phyloP scores from a whole-genome alignment of 1,284 basidiomycete genomes.

The Omphalotus olearius region DNA sequence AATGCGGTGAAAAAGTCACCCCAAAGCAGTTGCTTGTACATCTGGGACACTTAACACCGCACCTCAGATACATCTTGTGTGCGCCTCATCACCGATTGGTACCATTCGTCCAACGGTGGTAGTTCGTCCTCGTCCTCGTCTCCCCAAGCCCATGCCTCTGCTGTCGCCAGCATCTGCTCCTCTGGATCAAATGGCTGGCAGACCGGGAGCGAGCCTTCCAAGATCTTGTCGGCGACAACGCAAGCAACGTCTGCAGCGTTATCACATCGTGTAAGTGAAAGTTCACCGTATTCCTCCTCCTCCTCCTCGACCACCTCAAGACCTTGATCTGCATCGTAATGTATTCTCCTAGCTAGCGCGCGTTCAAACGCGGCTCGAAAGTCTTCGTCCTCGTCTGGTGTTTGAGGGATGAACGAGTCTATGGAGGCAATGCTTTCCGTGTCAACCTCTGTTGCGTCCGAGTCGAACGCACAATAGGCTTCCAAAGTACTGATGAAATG shows the following conservation, averaged over 20 bases:
- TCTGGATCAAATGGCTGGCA: no score
- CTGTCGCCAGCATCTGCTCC: no score
- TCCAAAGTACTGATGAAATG: conserved; percentile 5
- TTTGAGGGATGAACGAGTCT: conserved; percentile 6
- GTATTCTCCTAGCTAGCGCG: conserved; percentile 2
- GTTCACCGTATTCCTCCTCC: neutral
- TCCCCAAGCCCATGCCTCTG: neutral
- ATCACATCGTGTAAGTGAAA: no score
- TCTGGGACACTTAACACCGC: no score
- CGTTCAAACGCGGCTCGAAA: conserved; percentile 7
- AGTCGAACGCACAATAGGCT: neutral
- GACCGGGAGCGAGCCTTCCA: no score
- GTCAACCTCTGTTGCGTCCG: conserved; percentile 2
- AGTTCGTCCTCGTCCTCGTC: conserved; percentile 12
- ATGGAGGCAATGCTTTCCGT: conserved; percentile 4
- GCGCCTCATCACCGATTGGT: conserved; percentile 14
- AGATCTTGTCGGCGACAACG: no score
- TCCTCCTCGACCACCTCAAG: neutral
- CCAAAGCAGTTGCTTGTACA: no score
- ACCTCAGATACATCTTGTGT: conserved; percentile 1
- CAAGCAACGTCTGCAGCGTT: no score
- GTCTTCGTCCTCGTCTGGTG: conserved; percentile 9
- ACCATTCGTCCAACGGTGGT: conserved; percentile 11
- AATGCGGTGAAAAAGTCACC: no score
- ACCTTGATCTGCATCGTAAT: neutral